Conservation (phyloP, 257 asterid genomes). For the Solanum rostratum region DNA sequence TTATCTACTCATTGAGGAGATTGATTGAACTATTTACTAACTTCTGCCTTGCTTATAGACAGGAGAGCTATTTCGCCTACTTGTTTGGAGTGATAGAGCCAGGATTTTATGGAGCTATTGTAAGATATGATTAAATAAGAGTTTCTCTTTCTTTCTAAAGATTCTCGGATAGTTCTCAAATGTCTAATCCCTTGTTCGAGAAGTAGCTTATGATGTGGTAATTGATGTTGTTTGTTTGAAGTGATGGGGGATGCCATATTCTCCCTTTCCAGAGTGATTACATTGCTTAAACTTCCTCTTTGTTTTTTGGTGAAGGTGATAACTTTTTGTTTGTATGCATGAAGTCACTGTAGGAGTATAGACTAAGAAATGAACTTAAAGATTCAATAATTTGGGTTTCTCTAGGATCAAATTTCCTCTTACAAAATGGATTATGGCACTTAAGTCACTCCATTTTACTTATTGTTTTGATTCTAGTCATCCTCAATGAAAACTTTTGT, state of each 20-base stretch:
- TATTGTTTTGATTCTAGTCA: neutral
- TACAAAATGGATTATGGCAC: neutral
- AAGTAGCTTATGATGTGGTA: neutral
- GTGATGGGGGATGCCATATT: neutral
- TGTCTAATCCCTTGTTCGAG: neutral
- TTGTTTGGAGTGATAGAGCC: slow-evolving; percentile 96
- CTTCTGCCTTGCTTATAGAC: slow-evolving; percentile 30
- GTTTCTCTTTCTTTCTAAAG: slow-evolving; percentile 1
- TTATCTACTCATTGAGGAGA: neutral
- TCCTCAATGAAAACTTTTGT: neutral
- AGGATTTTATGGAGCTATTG: slow-evolving; percentile 91
- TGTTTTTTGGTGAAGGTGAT: neutral
- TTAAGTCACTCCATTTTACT: neutral
- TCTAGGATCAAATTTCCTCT: neutral
- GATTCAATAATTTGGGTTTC: neutral
- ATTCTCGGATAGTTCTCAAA: neutral
- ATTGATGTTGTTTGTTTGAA: neutral
- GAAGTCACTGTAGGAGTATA: neutral
- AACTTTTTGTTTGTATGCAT: neutral
- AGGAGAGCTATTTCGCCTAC: slow-evolving; percentile 98
- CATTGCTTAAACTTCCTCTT: neutral
- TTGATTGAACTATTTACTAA: slow-evolving; percentile 8
- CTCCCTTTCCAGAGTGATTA: neutral
- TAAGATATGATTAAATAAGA: slow-evolving; percentile 25
- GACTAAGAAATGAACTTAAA: neutral